Conservation (phyloP, 2,329 filamentous ascomycete species). For the Drechslerella coelobrocha region DNA sequence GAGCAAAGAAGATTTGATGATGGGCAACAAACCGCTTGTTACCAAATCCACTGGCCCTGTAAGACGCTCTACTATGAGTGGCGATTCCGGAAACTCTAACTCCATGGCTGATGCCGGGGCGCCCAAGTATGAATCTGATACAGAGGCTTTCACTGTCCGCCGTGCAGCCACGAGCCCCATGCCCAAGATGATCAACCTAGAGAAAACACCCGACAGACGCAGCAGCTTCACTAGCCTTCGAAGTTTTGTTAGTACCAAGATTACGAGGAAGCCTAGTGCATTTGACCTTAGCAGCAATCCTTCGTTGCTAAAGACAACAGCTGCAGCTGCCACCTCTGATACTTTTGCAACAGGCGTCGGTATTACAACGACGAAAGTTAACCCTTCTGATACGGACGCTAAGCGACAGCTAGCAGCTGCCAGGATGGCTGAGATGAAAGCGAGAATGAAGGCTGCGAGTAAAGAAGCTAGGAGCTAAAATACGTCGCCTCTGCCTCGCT, state of each 20-base stretch:
- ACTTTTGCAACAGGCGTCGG: slow-evolving; percentile 31
- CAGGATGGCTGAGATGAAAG: slow-evolving; percentile 49
- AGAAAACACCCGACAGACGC: slow-evolving; percentile 35
- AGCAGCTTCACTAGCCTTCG: slow-evolving; percentile 35
- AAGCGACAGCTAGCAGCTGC: slow-evolving; percentile 39
- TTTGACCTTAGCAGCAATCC: slow-evolving; percentile 21
- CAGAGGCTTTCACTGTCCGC: slow-evolving; percentile 22
- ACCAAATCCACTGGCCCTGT: slow-evolving; percentile 20
- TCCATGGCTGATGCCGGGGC: slow-evolving; percentile 17
- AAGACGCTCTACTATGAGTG: background rate
- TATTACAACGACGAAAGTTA: slow-evolving; percentile 23
- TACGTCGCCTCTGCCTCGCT: background rate
- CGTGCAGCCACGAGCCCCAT: slow-evolving; percentile 30
- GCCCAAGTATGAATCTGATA: slow-evolving; percentile 32
- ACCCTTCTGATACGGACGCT: slow-evolving; percentile 33
- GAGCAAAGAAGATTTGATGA: slow-evolving; percentile 37
- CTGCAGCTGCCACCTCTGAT: slow-evolving; percentile 26
- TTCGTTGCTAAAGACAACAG: slow-evolving; percentile 31
- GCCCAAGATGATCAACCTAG: slow-evolving; percentile 46
- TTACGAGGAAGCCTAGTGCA: slow-evolving; percentile 15
- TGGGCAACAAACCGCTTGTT: slow-evolving; percentile 1
- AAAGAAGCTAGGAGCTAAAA: slow-evolving; percentile 29
- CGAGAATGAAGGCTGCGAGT: slow-evolving; percentile 44
- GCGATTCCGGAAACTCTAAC: background rate
- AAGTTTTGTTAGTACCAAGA: slow-evolving; percentile 35